Conservation (phyloP, 495 filamentous ascomycete species). For the Talaromyces adpressus region DNA sequence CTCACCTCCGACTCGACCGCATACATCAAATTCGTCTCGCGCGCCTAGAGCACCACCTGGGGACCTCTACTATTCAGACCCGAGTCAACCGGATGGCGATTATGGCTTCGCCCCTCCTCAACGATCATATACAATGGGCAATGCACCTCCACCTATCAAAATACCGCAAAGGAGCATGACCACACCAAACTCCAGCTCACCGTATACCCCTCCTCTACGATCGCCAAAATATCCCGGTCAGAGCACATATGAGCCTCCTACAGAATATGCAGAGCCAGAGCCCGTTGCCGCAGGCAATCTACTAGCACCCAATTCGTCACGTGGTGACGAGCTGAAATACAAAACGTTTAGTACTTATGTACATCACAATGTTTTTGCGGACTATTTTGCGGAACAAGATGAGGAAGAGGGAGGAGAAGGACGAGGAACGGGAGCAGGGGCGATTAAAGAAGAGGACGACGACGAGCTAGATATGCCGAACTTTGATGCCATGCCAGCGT, state of each 20-base stretch:
- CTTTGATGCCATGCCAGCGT: conserved; percentile 57
- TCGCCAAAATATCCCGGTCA: conserved; percentile 28
- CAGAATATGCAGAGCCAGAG: conserved; percentile 3
- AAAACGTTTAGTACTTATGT: conserved; percentile 4
- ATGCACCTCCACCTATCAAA: conserved; percentile 17
- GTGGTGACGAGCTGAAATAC: neutral
- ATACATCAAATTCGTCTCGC: conserved; percentile 29
- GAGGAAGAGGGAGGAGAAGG: neutral
- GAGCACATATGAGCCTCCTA: conserved; percentile 20
- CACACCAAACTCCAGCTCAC: conserved; percentile 20
- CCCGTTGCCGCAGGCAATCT: neutral
- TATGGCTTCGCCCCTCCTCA: conserved; percentile 12
- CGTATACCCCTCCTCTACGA: conserved; percentile 10
- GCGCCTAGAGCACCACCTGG: conserved; percentile 16
- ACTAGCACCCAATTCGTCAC: neutral
- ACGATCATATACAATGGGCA: conserved; percentile 23
- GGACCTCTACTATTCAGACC: neutral
- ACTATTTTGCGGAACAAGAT: conserved; percentile 27
- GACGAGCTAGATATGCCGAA: conserved; percentile 60
- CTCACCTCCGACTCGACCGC: conserved; percentile 28
- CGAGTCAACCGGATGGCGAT: conserved; percentile 8
- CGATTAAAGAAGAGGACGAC: conserved; percentile 9
- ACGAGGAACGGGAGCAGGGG: neutral
- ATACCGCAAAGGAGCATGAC: conserved; percentile 33
- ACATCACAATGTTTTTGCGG: conserved; percentile 24